Conservation (phyloP, 192 early-diverging fungal species). For the Linnemannia exigua region DNA sequence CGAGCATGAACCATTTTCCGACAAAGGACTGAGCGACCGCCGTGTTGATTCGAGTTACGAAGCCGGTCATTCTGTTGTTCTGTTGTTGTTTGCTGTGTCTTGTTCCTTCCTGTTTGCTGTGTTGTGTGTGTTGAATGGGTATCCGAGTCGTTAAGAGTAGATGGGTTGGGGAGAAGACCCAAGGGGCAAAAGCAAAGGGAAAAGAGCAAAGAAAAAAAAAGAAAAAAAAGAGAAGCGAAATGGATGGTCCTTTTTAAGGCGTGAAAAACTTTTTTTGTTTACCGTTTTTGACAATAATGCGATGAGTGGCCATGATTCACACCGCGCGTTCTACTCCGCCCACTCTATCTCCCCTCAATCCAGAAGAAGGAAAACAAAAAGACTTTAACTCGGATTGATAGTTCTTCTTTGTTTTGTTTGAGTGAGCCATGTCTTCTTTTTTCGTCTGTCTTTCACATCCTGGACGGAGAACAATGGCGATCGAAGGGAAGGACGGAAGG, state of each 20-base stretch:
- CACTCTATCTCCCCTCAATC: not conserved
- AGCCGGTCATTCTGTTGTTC: constrained; percentile 65
- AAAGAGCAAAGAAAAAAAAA: constrained; percentile 2
- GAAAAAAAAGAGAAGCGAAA: not conserved
- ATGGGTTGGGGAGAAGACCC: not conserved
- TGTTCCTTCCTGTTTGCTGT: not conserved
- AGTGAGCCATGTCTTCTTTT: not conserved
- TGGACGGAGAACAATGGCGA: not conserved
- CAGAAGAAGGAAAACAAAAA: too few relatives aligned
- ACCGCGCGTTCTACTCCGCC: not conserved
- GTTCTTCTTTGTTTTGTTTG: not conserved
- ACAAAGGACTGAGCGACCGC: constrained; percentile 67
- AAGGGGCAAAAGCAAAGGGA: not conserved
- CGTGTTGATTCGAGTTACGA: constrained; percentile 68
- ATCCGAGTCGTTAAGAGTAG: constrained; percentile 6
- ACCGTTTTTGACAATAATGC: not conserved
- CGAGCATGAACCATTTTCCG: constrained; percentile 80
- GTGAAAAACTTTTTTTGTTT: not conserved
- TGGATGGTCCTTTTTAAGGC: not conserved
- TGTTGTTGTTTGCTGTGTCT: not conserved
- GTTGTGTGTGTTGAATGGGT: not conserved
- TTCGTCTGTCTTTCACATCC: not conserved
- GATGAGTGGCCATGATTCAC: constrained; percentile 11
- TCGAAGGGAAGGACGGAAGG: not conserved
- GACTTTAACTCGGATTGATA: too few relatives aligned